Evolutionary conservation across 108 stramenopile species (phyloP), one percentile per base, ranked within the genome.

Genomic region (Cyclotella choctawhatcheeana): DNA sequence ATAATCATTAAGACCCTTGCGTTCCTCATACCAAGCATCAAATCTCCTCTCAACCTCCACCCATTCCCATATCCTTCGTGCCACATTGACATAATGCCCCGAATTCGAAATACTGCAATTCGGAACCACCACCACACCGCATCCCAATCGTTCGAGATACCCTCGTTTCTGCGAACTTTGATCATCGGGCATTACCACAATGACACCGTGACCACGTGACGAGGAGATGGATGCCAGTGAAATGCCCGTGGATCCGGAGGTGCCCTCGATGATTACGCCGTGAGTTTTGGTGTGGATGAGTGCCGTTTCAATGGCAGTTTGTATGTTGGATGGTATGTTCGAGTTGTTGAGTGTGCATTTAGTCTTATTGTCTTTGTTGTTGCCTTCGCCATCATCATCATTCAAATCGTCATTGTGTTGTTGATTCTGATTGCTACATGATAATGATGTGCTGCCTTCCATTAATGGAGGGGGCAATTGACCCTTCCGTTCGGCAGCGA

Each of bases 171-270:
- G 95, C 16, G 71, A 71, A 22, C 93, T 90, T 84, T 96, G 94
- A 77, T 99, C 98, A 70, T 99, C 98, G 20, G 98, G 97, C 86
- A 98, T 77, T 54, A 97, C 95, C 7, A 97, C 92, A 17, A 97
- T 74, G 40, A 92, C 89, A 0, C 76, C 83, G 71, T 97, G 96
- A 22, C 97, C 97, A 34, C 93, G 81, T 27, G 93, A 74, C 21
- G 79, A 83, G 52, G 89, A 91, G 30, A 97, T 59, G 2, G 88
- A 89, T 0, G 98, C 96, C 24, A 98, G 69, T 51, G 96, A 87
- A 37, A 99, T 97, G 3, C 97, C 97, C 10, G 98, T 99, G n/a
- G 94, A 95, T 44, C 97, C 98, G 14, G 91, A 93, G 20, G 96
- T 97, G 6, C 98, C 98, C 74, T 98, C 98, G 25, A 98, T 89